Evolutionary conservation across 768 basidiomycete species (phyloP).

Genomic region (Boletus coccyginus): DNA sequence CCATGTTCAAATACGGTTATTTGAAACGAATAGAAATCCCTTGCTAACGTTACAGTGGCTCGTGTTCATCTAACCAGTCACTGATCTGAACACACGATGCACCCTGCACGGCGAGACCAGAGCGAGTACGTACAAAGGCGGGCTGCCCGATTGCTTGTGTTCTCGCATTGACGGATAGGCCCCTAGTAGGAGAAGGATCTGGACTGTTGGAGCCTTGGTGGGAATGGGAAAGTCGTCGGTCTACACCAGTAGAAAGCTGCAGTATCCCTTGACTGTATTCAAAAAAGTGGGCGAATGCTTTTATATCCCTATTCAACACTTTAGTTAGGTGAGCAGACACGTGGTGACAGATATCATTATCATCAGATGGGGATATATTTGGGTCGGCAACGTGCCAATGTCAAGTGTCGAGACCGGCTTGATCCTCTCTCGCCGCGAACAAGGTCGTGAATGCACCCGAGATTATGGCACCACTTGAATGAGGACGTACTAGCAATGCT

Average conservation of each 20-base stretch:
- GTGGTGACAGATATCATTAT: neutral
- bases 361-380: neutral
- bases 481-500: constrained; percentile 1
- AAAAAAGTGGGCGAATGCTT: too few species aligned
- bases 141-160: neutral
- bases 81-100: neutral
- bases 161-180: neutral
- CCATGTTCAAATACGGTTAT: neutral
- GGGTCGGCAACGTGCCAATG: neutral
- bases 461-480: neutral
- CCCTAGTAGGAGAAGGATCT: constrained; percentile 5
- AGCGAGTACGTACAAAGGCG: constrained; percentile 12
- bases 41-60: neutral
- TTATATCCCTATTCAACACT: neutral
- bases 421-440: neutral
- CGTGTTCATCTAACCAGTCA: neutral
- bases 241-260: neutral
- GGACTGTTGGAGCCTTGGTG: constrained; percentile 1
- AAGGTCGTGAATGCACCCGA: neutral
- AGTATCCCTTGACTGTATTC: too few species aligned
- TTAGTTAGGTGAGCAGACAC: neutral
- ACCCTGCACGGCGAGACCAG: neutral
- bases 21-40: neutral
- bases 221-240: constrained; percentile 1
- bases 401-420: neutral